Evolutionary conservation across 2,329 filamentous ascomycete species (phyloP), one percentile per base, ranked within the genome.

Genomic region (Dothideomycetidae sp.): DNA sequence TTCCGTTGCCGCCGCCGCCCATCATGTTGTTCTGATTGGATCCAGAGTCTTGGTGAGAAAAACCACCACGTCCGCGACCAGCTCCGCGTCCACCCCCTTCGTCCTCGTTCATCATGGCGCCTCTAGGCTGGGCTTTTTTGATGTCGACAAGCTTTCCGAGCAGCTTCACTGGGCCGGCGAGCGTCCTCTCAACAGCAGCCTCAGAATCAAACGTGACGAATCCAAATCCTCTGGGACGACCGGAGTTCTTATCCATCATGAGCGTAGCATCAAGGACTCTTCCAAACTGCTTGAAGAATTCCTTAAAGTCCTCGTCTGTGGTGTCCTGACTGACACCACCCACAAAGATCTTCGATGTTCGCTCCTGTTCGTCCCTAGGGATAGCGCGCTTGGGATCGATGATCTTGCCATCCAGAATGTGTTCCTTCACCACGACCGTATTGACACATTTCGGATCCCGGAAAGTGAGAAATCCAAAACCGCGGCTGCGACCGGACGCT

Each of bases 231-330:
- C 90, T 73, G 2, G 90, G 90, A 29, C 90, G 75, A n/a, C 90
- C 90, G 1, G 90, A 98, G 58, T 98, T 90, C 62, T 98, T 98
- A 58, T 98, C 90, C 77, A 98, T 98, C 90, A 98, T 98, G 2
- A 98, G 74, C 0, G 90, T 98, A 2, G 90, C 90, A 61, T 98
- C 90, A 28, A 98, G 79, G 13, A 98, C 90, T 43, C 88, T 78
- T 17, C 90, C 90, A 51, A 96, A 98, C 53, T 93, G 83, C 53
- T 81, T 84, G 63, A 98, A 98, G 62, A 93, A 98, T 42, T 90
- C 79, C 54, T 84, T 85, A 58, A 98, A 98, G 55, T 96, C 85
- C 44, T 86, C 78, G 53, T 98, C 90, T 1, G 84, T 94, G 0
- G 88, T 90, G 53, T 98, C 90, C 62, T 96, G 90, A 58, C 83